These are phyloP conservation scores for Malassezia vespertilionis DNA, from an alignment of 1,284 basidiomycete species.

Conservation along the genomic window DNA sequence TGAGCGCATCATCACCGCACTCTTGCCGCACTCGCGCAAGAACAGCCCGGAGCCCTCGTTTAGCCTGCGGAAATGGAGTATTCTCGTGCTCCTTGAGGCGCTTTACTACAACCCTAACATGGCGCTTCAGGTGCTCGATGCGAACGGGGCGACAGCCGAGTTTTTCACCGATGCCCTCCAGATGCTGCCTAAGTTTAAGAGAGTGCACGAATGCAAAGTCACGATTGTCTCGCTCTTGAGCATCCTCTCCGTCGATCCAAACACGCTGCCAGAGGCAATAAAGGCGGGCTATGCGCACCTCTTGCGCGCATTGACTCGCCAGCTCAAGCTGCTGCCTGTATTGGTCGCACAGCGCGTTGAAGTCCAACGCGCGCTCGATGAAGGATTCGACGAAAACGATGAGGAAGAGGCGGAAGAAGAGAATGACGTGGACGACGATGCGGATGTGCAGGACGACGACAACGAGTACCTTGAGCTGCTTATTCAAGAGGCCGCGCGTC, in stretches of 20 bases:
- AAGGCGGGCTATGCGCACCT: slow-evolving; percentile 29
- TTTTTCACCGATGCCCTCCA: slow-evolving; percentile 69
- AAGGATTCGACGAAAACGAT: slow-evolving; percentile 28
- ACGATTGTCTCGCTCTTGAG: slow-evolving; percentile 58
- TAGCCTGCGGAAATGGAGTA: slow-evolving; percentile 62
- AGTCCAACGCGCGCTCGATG: slow-evolving; percentile 34
- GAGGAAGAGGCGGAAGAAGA: slow-evolving; percentile 22
- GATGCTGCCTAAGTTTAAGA: slow-evolving; percentile 57
- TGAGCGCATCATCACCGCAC: slow-evolving; percentile 25
- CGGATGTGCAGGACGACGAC: slow-evolving; percentile 42
- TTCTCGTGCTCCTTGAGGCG: slow-evolving; percentile 70
- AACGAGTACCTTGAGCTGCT: slow-evolving; percentile 46
- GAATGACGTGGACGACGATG: slow-evolving; percentile 36
- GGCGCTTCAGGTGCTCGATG: slow-evolving; percentile 64
- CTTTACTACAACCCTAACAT: slow-evolving; percentile 74
- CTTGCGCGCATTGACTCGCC: slow-evolving; percentile 26
- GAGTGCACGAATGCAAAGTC: slow-evolving; percentile 85
- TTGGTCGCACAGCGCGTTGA: slow-evolving; percentile 35
- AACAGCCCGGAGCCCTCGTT: slow-evolving; percentile 52
- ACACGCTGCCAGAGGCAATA: slow-evolving; percentile 24
- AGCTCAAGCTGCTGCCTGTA: slow-evolving; percentile 32
- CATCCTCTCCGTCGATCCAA: slow-evolving; percentile 27
- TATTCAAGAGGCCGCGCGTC: slow-evolving; percentile 30
- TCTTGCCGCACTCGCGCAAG: slow-evolving; percentile 26
- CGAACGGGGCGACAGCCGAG: slow-evolving; percentile 53